Evolutionary conservation across 805 yeast genomes (phyloP).

Genomic region (Metschnikowia peoriensis): DNA sequence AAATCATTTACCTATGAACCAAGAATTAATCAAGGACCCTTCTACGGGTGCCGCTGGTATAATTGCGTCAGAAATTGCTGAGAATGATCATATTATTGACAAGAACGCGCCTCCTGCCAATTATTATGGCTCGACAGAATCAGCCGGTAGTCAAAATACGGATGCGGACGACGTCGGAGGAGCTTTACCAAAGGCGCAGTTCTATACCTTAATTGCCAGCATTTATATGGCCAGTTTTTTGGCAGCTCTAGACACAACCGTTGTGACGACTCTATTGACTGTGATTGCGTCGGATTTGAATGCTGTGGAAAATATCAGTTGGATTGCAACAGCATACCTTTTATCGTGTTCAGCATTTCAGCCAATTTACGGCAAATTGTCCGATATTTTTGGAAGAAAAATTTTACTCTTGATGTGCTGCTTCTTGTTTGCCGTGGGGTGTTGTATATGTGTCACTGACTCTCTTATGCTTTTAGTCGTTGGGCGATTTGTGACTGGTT

Average conservation of each 20-base stretch:
- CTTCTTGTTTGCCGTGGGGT: slow-evolving; percentile 53
- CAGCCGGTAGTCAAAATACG: neutral
- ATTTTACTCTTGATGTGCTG: slow-evolving; percentile 51
- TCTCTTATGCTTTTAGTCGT: slow-evolving; percentile 47
- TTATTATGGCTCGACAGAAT: slow-evolving; percentile 5
- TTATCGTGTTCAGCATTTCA: slow-evolving; percentile 71
- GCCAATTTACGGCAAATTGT: slow-evolving; percentile 67
- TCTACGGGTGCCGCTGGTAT: slow-evolving; percentile 10
- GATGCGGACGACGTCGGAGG: neutral
- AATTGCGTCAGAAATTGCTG: slow-evolving; percentile 10
- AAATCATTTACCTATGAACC: neutral
- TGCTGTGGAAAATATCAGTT: slow-evolving; percentile 59
- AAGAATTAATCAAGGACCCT: slow-evolving; percentile 3
- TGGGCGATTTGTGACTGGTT: slow-evolving; percentile 74
- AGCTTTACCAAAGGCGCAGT: slow-evolving; percentile 30
- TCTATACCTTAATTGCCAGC: slow-evolving; percentile 30
- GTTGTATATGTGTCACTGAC: slow-evolving; percentile 53
- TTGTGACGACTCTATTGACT: slow-evolving; percentile 63
- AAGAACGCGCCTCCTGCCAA: neutral
- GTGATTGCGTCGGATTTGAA: slow-evolving; percentile 68
- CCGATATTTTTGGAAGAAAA: slow-evolving; percentile 72
- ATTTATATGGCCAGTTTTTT: slow-evolving; percentile 46
- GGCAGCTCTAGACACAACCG: slow-evolving; percentile 66
- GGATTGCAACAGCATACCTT: slow-evolving; percentile 73
- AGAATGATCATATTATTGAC: neutral